phyloP scores from a whole-genome alignment of 495 filamentous ascomycete species.

The Aspergillus nidulans region DNA sequence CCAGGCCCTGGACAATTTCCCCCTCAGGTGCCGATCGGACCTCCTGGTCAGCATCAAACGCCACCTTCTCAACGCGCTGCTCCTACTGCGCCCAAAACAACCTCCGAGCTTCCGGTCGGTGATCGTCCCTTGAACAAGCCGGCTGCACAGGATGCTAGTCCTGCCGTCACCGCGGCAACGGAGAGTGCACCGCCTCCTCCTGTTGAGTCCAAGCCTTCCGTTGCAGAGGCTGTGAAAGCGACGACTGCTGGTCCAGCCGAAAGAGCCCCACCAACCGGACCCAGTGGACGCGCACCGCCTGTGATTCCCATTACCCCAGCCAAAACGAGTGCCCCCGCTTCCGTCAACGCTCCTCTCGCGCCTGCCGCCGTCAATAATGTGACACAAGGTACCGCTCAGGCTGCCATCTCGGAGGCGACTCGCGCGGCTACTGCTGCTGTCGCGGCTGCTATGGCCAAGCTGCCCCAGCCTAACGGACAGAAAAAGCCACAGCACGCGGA shows the following conservation, averaged over 20 bases:
- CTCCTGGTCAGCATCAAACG: constrained; percentile 44
- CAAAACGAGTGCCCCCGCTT: constrained; percentile 39
- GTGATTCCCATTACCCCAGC: constrained; percentile 55
- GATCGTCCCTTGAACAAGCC: constrained; percentile 36
- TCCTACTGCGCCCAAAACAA: constrained; percentile 30
- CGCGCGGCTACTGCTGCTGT: constrained; percentile 81
- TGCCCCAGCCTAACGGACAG: constrained; percentile 49
- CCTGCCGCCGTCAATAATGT: constrained; percentile 29
- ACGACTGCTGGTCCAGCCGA: constrained; percentile 49
- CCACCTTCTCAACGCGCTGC: constrained; percentile 42
- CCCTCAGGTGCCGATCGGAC: constrained; percentile 48
- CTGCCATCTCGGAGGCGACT: constrained; percentile 64
- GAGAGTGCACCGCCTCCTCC: constrained; percentile 51
- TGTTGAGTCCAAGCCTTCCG: constrained; percentile 63
- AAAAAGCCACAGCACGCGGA: constrained; percentile 42
- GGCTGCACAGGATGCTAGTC: constrained; percentile 31
- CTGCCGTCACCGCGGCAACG: constrained; percentile 24
- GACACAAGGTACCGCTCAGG: constrained; percentile 30
- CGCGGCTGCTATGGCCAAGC: constrained; percentile 83
- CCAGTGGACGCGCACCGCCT: constrained; percentile 67
- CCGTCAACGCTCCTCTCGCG: constrained; percentile 27
- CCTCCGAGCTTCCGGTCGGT: constrained; percentile 41
- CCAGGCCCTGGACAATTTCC: constrained; percentile 56
- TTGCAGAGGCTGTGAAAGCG: constrained; percentile 45
- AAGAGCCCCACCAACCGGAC: constrained; percentile 51